A percentile compares a stretch with the other conserved stretches of the same genome.
Evolutionary conservation across 768 basidiomycete species (phyloP).

Genomic region (Boletellus emodensis): DNA sequence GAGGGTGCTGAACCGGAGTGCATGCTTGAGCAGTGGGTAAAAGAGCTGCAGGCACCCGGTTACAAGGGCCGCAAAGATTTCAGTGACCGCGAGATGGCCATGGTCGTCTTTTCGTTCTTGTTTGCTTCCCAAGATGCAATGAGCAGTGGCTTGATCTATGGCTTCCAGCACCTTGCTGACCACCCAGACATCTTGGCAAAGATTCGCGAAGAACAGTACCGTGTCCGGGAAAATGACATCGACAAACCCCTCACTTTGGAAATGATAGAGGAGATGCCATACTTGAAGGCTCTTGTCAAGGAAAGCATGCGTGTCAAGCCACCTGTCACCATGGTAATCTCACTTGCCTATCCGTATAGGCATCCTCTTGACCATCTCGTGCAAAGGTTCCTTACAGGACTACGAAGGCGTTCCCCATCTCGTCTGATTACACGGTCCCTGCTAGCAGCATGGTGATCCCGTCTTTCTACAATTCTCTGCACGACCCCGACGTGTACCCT

Average conservation of each 20-base stretch:
- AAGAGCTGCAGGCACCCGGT: conserved; percentile 58
- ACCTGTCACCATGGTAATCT: conserved; percentile 87
- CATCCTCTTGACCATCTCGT: conserved; percentile 8
- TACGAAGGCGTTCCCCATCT: conserved; percentile 87
- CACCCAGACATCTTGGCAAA: conserved; percentile 85
- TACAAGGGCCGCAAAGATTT: conserved; percentile 82
- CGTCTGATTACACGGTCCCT: conserved; percentile 89
- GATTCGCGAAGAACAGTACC: conserved; percentile 86
- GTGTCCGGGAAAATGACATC: conserved; percentile 73
- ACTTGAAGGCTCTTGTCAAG: conserved; percentile 88
- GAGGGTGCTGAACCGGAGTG: conserved; percentile 78
- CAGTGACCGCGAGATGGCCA: conserved; percentile 91
- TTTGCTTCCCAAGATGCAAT: conserved; percentile 98
- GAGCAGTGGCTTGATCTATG: conserved; percentile 94
- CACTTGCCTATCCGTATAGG: neutral
- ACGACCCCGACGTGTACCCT: conserved; percentile 84
- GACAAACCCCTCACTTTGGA: conserved; percentile 80
- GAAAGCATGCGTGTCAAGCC: conserved; percentile 90
- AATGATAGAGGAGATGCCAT: conserved; percentile 88
- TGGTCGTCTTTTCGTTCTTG: conserved; percentile 95
- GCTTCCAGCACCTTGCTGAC: conserved; percentile 95
- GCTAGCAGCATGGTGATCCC: conserved; percentile 92
- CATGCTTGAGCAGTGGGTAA: conserved; percentile 91
- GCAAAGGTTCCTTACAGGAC: conserved; percentile 88
- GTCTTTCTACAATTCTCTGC: conserved; percentile 87